Base-by-base conservation (phyloP, 148 eudicot genomes). In the Rhododendron henanense region DNA sequence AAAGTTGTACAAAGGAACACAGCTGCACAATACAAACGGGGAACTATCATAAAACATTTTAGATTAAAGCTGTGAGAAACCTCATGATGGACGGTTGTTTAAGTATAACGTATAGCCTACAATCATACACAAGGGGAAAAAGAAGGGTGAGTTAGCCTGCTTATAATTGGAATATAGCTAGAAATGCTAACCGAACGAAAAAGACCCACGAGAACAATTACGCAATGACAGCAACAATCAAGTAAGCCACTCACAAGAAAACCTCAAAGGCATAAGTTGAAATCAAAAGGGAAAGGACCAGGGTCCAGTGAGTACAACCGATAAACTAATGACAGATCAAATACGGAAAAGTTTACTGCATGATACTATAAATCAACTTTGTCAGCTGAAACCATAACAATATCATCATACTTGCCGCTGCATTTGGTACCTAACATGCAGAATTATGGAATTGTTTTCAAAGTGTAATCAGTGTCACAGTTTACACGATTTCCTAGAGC, bases 1-100 rank as follows among this genome's bases (percentile, higher is more conserved):
- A 87, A 97, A 97, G 88, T 97, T 94, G 94, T 97, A 94, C 84
- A 97, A 83, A 47, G 99, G 99, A 87, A 92, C 96, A 85, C 99
- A 97, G 80, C 99, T 97, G 96, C 91, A 89, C 11, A 82, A 78
- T 79, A 88, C 51, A 7, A 48, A 79, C 23, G 51, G 16, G 10
- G 1, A 79, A 79, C 8, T 50, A 79, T 25, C 5, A 79, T 47
- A 47, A 47, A 47, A 78, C 65, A 67, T 9, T 55, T 3, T 14
- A 28, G 37, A 79, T 79, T 25, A 23, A 14, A 79, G 59, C 15
- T 31, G 48, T 28, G 19, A 79, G 47, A 57, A 53, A 57, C 14
- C 37, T 19, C 28, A 59, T 57, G 45, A 59, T 37, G 73, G 50
- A 23, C 0, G 41, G 31, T 55, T 25, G 19, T 57, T 81, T 55